phyloP scores from a whole-genome alignment of 2,329 filamentous ascomycete genomes.

The Fusarium gaditjirri region DNA sequence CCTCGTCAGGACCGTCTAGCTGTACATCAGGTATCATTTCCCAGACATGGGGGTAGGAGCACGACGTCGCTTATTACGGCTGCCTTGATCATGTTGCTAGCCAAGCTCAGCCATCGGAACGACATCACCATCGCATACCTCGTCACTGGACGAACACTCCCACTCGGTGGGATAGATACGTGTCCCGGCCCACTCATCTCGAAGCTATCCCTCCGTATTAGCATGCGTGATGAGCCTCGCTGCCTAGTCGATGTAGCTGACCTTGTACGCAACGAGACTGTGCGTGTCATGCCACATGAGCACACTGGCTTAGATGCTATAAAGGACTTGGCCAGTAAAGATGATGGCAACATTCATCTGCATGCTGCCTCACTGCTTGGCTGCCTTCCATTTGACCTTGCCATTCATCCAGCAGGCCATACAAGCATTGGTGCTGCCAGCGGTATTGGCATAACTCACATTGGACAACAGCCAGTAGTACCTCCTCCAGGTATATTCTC shows the following conservation, averaged over 20 bases:
- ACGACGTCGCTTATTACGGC: background rate
- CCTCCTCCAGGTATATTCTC: background rate
- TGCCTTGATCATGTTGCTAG: background rate
- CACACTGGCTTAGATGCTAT: background rate
- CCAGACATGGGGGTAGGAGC: background rate
- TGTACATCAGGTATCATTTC: background rate
- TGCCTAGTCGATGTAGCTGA: background rate
- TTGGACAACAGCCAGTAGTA: background rate
- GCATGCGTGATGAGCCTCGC: background rate
- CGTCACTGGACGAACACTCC: background rate
- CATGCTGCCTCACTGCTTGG: background rate
- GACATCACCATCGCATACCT: background rate
- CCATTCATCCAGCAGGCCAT: background rate
- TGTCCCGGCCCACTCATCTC: background rate
- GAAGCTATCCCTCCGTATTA: background rate
- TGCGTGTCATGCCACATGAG: background rate
- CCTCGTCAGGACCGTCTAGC: background rate
- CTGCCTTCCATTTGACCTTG: background rate
- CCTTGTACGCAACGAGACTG: background rate
- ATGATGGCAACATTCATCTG: too few species aligned
- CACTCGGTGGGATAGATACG: background rate
- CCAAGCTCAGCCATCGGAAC: background rate
- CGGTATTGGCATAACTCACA: background rate
- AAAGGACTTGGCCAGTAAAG: background rate
- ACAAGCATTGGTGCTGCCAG: background rate